Evolutionary conservation across 1,139 yeast genomes (phyloP).

Genomic region (Hemisphaericaspora lyxosophila): DNA sequence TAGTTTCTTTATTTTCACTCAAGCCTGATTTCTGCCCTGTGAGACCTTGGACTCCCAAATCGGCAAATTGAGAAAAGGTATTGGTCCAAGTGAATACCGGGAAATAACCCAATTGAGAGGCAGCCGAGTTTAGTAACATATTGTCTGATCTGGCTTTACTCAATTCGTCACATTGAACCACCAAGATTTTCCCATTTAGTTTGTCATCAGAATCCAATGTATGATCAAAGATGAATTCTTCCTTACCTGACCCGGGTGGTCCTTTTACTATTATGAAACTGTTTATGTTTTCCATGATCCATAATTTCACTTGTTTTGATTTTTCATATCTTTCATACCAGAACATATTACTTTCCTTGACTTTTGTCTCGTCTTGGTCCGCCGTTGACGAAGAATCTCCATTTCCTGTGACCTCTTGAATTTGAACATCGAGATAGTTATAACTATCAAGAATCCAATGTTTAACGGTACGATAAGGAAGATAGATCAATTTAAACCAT

Average conservation of each 20-base stretch:
- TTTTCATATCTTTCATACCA: slow-evolving; percentile 75
- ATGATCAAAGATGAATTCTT: slow-evolving; percentile 72
- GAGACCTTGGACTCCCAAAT: slow-evolving; percentile 82
- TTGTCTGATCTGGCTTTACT: slow-evolving; percentile 74
- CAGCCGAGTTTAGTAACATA: slow-evolving; percentile 63
- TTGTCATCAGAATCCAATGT: slow-evolving; percentile 50
- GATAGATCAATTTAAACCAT: slow-evolving; percentile 25
- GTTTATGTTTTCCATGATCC: slow-evolving; percentile 78
- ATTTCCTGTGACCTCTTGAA: slow-evolving; percentile 17
- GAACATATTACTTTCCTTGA: slow-evolving; percentile 28
- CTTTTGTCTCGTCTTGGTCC: slow-evolving; percentile 10
- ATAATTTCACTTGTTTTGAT: slow-evolving; percentile 65
- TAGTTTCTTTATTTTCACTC: slow-evolving; percentile 81
- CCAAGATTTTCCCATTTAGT: slow-evolving; percentile 55
- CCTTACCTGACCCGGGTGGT: slow-evolving; percentile 92
- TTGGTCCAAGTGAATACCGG: slow-evolving; percentile 95
- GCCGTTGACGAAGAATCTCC: slow-evolving; percentile 8
- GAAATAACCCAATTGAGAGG: slow-evolving; percentile 81
- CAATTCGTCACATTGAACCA: slow-evolving; percentile 76
- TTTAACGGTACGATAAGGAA: slow-evolving; percentile 26
- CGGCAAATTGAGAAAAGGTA: slow-evolving; percentile 73
- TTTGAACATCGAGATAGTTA: slow-evolving; percentile 27
- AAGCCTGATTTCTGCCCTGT: slow-evolving; percentile 95
- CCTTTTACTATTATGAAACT: slow-evolving; percentile 89
- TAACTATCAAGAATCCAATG: slow-evolving; percentile 31